Evolutionary conservation across 768 basidiomycete genomes (phyloP).

Genomic region (Termitomyces sp.): DNA sequence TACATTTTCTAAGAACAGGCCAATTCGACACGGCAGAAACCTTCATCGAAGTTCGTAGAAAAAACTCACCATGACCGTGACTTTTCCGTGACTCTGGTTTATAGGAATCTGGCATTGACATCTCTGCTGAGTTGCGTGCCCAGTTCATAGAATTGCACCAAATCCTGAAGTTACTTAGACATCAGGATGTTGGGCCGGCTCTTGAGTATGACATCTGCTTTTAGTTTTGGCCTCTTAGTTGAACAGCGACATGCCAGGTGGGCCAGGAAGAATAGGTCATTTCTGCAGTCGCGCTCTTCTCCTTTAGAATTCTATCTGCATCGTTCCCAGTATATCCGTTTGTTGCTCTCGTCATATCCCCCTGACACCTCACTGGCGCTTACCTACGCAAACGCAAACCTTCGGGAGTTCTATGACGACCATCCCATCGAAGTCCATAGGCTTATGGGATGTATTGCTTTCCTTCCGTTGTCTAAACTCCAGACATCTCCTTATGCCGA

Average conservation of each 20-base stretch:
- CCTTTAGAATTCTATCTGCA: constrained; percentile 88
- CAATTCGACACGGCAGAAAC: constrained; percentile 73
- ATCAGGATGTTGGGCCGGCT: constrained; percentile 67
- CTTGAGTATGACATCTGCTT: constrained; percentile 45
- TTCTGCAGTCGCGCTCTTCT: constrained; percentile 65
- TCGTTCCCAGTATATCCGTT: constrained; percentile 81
- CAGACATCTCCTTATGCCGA: constrained; percentile 71
- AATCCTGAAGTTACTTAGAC: constrained; percentile 62
- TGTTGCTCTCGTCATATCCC: constrained; percentile 61
- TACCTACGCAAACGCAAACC: constrained; percentile 63
- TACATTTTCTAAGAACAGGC: constrained; percentile 77
- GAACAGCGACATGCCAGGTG: constrained; percentile 48
- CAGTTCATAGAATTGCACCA: constrained; percentile 68
- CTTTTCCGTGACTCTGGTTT: constrained; percentile 1
- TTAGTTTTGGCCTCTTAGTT: background rate
- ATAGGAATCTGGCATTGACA: constrained; percentile 64
- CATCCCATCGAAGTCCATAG: constrained; percentile 63
- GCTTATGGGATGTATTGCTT: constrained; percentile 64
- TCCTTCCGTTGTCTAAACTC: constrained; percentile 63
- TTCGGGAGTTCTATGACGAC: constrained; percentile 57
- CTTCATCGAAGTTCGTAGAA: constrained; percentile 56
- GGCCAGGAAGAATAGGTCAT: constrained; percentile 60
- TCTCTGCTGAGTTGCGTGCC: constrained; percentile 41
- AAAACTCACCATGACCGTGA: background rate
- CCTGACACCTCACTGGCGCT: constrained; percentile 57